These are phyloP conservation scores for Penicillium brevicompactum DNA, from an alignment of 2,329 filamentous ascomycete genomes.

Conservation along the genomic window DNA sequence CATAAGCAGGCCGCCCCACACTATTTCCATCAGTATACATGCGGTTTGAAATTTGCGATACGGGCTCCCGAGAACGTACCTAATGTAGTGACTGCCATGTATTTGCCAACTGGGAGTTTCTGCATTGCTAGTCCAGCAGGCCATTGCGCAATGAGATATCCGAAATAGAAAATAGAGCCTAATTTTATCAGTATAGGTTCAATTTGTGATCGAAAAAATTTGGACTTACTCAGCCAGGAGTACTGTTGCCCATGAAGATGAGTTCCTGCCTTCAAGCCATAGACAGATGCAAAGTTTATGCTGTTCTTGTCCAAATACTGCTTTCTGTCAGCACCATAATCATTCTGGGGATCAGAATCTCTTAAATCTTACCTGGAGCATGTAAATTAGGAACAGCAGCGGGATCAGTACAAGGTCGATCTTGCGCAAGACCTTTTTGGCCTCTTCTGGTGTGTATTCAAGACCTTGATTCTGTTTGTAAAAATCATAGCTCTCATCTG, in stretches of 20 bases:
- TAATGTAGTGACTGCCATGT: conserved; percentile 45
- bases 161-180: conserved; percentile 54
- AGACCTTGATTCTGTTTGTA: conserved; percentile 31
- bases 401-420: conserved; percentile 60
- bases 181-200: background rate
- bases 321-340: background rate
- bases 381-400: conserved; percentile 60
- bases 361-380: conserved; percentile 54
- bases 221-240: conserved; percentile 27
- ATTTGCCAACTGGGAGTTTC: conserved; percentile 50
- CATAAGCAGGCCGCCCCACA: conserved; percentile 51
- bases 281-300: conserved; percentile 41
- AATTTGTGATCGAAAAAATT: too few species aligned
- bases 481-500: conserved; percentile 42
- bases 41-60: background rate
- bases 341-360: background rate
- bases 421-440: conserved; percentile 51
- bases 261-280: conserved; percentile 33
- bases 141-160: conserved; percentile 50
- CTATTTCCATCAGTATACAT: conserved; percentile 13
- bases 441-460: conserved; percentile 26
- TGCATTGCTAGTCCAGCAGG: conserved; percentile 49
- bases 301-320: conserved; percentile 59
- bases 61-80: conserved; percentile 4
- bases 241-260: conserved; percentile 28